Conservation (phyloP, 1,284 basidiomycete species). For the Inonotus obliquus region DNA sequence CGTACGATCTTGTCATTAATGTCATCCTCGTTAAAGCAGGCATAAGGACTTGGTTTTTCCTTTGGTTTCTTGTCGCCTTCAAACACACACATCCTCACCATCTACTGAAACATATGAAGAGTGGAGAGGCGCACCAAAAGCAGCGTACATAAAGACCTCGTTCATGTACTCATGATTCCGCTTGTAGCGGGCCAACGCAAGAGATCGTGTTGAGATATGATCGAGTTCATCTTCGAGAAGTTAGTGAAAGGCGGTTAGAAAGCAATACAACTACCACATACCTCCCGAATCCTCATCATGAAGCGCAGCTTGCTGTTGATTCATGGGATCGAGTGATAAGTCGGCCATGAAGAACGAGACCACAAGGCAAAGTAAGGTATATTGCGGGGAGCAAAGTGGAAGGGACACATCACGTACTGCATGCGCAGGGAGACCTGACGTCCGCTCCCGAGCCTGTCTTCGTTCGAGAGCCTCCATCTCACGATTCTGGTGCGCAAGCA, state of each 20-base stretch:
- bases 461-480: constrained; percentile 65
- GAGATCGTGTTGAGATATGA: constrained; percentile 61
- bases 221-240: constrained; percentile 56
- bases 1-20: constrained; percentile 56
- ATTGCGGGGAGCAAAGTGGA: constrained; percentile 8
- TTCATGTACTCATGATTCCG: constrained; percentile 81
- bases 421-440: constrained; percentile 11
- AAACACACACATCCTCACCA: background rate
- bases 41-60: constrained; percentile 42
- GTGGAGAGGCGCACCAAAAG: constrained; percentile 45
- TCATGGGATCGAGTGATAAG: constrained; percentile 21
- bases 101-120: background rate
- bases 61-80: constrained; percentile 43
- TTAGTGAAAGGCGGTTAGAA: background rate
- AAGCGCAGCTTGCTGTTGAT: constrained; percentile 34
- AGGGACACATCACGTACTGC: background rate
- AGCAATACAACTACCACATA: constrained; percentile 26
- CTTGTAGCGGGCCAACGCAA: constrained; percentile 66
- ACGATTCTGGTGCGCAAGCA: constrained; percentile 65
- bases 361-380: constrained; percentile 10
- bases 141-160: constrained; percentile 68
- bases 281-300: constrained; percentile 72
- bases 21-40: constrained; percentile 55
- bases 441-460: constrained; percentile 34
- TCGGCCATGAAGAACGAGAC: constrained; percentile 6